Conservation (phyloP, 345 rosid genomes). For the Arabidopsis suecica region DNA sequence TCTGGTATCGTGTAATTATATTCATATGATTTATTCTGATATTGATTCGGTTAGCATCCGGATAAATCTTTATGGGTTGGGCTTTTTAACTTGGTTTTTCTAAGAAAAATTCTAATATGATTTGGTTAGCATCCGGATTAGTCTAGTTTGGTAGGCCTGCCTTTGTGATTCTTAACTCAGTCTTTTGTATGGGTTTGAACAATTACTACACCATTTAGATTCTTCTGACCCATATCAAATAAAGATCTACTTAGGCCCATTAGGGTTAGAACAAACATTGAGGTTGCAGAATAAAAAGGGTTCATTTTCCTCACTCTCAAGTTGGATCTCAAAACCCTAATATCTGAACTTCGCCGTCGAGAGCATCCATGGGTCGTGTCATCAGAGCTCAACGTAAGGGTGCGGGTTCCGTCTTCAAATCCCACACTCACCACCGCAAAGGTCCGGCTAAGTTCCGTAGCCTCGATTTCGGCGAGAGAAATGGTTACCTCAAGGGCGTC, state of each 20-base stretch:
- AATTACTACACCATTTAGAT: too few species aligned
- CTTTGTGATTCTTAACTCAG: too few species aligned
- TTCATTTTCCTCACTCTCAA: background rate
- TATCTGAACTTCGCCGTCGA: constrained; percentile 17
- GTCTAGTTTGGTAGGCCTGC: too few species aligned
- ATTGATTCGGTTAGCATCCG: too few species aligned
- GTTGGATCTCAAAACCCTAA: constrained; percentile 36
- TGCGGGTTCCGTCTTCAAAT: constrained; percentile 76
- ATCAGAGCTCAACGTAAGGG: constrained; percentile 83
- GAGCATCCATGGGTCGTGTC: constrained; percentile 65
- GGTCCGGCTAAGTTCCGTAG: constrained; percentile 76
- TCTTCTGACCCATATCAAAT: background rate
- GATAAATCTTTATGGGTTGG: too few species aligned
- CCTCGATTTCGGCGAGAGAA: constrained; percentile 74
- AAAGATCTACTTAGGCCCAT: background rate
- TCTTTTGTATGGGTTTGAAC: too few species aligned
- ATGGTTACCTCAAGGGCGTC: constrained; percentile 70
- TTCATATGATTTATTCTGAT: too few species aligned
- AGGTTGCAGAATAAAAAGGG: constrained; percentile 7
- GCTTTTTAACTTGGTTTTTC: too few species aligned
- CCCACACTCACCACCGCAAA: constrained; percentile 80
- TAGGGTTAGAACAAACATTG: constrained; percentile 19
- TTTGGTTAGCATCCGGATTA: too few species aligned
- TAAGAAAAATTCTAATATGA: too few species aligned
- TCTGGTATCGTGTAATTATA: too few species aligned